Percentiles rank a stretch among this genome's conserved stretches.
Conservation (phyloP, 2,329 filamentous ascomycete species). For the Colletotrichum camelliae region DNA sequence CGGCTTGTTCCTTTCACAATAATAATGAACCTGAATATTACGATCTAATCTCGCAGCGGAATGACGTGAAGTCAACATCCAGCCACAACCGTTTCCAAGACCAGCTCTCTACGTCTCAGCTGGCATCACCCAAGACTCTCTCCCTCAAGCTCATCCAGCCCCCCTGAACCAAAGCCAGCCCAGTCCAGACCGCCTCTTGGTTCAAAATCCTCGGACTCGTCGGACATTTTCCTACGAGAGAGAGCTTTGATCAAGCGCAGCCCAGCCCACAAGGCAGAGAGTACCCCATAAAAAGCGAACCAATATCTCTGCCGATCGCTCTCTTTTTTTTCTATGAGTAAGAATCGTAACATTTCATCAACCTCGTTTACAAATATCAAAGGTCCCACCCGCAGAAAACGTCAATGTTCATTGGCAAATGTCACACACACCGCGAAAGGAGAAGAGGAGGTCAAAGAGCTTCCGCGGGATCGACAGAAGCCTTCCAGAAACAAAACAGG, state of each 20-base stretch:
- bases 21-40: accelerated
- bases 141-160: neutral
- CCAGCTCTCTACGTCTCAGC: neutral
- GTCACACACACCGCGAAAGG: neutral
- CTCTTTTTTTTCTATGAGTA: neutral
- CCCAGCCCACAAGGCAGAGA: neutral
- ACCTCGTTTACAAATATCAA: neutral
- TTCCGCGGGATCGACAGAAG: neutral
- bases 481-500: neutral
- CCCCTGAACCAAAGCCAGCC: neutral
- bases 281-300: neutral
- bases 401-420: neutral
- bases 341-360: neutral
- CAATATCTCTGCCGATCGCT: neutral
- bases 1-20: accelerated
- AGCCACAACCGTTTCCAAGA: neutral
- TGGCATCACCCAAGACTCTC: neutral
- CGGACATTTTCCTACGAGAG: neutral
- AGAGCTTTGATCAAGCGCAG: neutral
- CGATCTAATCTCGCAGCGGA: neutral
- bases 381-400: neutral
- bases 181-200: neutral
- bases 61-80: neutral
- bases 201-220: neutral
- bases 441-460: neutral